Evolutionary conservation across 164 flowering plant species (phyloP), one percentile per base, ranked within the genome.

Genomic region (Liquidambar formosana): DNA sequence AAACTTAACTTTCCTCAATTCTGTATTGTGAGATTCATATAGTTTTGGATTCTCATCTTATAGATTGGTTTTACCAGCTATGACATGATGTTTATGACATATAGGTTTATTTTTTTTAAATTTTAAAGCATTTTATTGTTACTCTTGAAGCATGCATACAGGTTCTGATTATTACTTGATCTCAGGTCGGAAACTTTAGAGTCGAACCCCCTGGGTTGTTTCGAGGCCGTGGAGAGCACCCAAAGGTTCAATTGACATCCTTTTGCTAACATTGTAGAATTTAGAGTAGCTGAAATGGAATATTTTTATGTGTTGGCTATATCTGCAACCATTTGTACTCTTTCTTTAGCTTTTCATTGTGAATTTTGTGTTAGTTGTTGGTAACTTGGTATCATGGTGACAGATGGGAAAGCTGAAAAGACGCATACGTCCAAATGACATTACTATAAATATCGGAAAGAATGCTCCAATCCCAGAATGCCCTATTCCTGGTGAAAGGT

Each of bases 221-320:
- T 71, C 87, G 99, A 70, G 99, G 99, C 49, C 97, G 99, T 66
- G 99, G 99, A 69, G 98, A 96, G 79, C 99, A 96, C 79, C 99
- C 99, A 52, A 96, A 96, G 99, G 99, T 93, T 57, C 14, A 49
- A 53, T 71, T 41, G 15, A 46, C 23, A 56, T 18, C 8, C 19
- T 60, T 3, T 63, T 14, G 11, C 27, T 33, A 33, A 33, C 6
- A 6, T 2, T 33, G 41, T 33, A 33, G 41, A 33, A 2, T 33
- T 33, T 33, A 33, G 41, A 33, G 41, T 2, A 33, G 41, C 6
- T 33, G 41, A 33, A 33, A 33, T 33, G 41, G 41, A 33, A 33
- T 33, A 33, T 33, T 33, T 33, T 33, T 2, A 2, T 33, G 6
- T 33, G 41, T 33, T 33, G 41, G 41, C 41, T 33, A 33, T 33